Base-by-base conservation (phyloP, 192 early-diverging fungal genomes). In the Coemansia sp. region DNA sequence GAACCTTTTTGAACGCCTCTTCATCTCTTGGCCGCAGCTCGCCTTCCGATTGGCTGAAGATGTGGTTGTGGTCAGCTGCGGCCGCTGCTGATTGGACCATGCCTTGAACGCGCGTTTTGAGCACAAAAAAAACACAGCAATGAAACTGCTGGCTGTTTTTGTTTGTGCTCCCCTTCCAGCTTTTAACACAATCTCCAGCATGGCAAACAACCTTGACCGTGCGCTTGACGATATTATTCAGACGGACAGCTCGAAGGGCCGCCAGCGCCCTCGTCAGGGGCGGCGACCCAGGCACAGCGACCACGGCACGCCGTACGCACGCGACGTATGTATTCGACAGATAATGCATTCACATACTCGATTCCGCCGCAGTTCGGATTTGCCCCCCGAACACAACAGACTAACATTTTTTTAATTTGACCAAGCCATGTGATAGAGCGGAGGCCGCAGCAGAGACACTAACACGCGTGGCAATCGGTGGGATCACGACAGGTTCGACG, bases 221-320 rank as follows among this genome's bases (percentile, higher is more conserved):
- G 65, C 79, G 0, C 66, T 81, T 25, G 73, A 75, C 31, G 73
- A 77, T 40, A 81, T 77, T 11, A 81, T 72, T 30, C 38, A 40
- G 18, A 55, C 48, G 19, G 52, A 45, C 42, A 30, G 21, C 30
- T 42, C 35, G 2, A 28, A 58, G 12, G 31, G 47, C n/a, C 49
- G 45, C 5, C 44, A 33, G 0, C 49, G 27, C 29, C 12, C 29
- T 21, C 42, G 18, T 21, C 27, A 47, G 22, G 29, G 33, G 4
- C 29, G 52, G 33, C 35, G 60, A 27, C 9, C 43, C 24, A 12
- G 66, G 4, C 50, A 29, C 38, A 44, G 49, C 10, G 32, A 40
- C 43, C 54, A 55, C 35, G 47, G 22, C 43, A 44, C 55, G 16
- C 55, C 55, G 19, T 56, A 56, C 42, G 21, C 54, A 16, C 55